phyloP scores from a whole-genome alignment of 345 rosid species.

The Barbarea vulgaris region DNA sequence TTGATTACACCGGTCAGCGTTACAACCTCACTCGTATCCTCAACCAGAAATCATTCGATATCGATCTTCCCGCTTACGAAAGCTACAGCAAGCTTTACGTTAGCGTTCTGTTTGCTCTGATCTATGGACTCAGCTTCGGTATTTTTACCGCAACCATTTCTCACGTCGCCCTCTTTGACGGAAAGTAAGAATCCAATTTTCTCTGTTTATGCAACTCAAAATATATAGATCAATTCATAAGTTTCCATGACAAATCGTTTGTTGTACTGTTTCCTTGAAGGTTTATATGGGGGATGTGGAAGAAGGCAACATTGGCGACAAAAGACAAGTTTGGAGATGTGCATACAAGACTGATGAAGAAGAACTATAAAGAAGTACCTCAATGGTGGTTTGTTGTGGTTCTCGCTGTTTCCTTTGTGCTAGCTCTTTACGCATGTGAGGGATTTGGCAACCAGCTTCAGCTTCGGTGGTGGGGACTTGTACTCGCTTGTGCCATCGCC shows the following conservation, averaged over 20 bases:
- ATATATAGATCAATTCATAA: neutral
- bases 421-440: conserved; percentile 56
- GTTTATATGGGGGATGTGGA: conserved; percentile 64
- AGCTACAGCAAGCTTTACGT: conserved; percentile 70
- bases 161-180: conserved; percentile 75
- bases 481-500: conserved; percentile 80
- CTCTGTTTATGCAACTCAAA: neutral
- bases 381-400: conserved; percentile 75
- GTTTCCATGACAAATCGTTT: neutral
- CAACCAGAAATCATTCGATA: conserved; percentile 44
- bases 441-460: conserved; percentile 74
- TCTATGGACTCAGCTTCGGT: conserved; percentile 70
- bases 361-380: conserved; percentile 75
- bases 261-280: conserved; percentile 29
- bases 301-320: conserved; percentile 42
- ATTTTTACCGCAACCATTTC: conserved; percentile 55
- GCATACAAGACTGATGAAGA: conserved; percentile 75
- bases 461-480: conserved; percentile 83
- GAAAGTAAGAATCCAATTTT: conserved; percentile 62
- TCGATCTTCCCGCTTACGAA: conserved; percentile 46
- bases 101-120: conserved; percentile 59
- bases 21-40: conserved; percentile 61
- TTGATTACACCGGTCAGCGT: conserved; percentile 42
- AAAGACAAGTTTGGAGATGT: conserved; percentile 58
- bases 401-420: conserved; percentile 53